Base-by-base conservation (phyloP, 2,329 filamentous ascomycete species). In the Beauveria asiatica region DNA sequence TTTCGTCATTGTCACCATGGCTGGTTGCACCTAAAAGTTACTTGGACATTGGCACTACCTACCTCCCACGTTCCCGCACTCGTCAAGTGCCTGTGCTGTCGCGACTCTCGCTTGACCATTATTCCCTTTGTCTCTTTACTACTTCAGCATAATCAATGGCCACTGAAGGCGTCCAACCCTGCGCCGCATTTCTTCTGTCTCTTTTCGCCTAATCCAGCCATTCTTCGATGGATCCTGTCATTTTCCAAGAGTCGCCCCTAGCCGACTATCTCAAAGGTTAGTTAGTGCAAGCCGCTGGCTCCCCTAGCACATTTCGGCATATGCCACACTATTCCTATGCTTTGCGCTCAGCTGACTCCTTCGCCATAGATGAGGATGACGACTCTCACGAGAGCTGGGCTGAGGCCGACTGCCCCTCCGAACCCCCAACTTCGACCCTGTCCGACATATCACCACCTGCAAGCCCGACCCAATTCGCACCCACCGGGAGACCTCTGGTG, bases 221-320 rank as follows among this genome's bases (percentile, higher is more conserved):
- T 42, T 7, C 46, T 45, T 21, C 55, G 19, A 94, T 97, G 92
- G 92, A 96, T 82, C 85, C 89, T 70, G 81, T 96, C 68, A 85
- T 96, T 67, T 89, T 89, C 76, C 85, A 94, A 76, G 86, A 92
- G 76, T 89, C 90, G 72, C 92, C 92, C 68, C 81, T 97, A 75
- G 92, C 91, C 71, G 86, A 89, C 70, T 94, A 94, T 77, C 85
- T 97, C 67, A 87, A 92, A 84, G 92, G 92, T 94, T 75, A 69
- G 57, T 60, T 60, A 21, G 23, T 23, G 21, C 42, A 25, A 49
- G 30, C n/a, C 44, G 42, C 17, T 33, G n/a, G 30, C 49, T 19
- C 37, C 54, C 25, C 25, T 16, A 21, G 7, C 33, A 10, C 11
- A 13, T 21, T 33, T n/a, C 33, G 19, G 16, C 9, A 51, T 42